Evolutionary conservation across 2,329 filamentous ascomycete genomes (phyloP), one percentile per base, ranked within the genome.

Genomic region (Fusarium kyushuense): DNA sequence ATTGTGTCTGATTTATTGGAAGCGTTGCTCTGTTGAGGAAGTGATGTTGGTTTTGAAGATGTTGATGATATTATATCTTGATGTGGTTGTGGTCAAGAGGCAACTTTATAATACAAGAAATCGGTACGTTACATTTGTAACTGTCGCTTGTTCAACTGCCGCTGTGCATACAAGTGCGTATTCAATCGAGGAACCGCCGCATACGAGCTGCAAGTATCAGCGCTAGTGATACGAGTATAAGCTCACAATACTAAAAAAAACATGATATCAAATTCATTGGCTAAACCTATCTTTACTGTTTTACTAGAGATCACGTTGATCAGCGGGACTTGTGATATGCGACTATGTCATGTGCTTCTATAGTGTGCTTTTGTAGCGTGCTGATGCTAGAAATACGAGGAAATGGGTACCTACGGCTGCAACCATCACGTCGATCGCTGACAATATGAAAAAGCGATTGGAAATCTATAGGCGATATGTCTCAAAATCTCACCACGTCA

Each of bases 181-280:
- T 33, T 33, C n/a, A 16, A 48, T 35, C 29, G 27, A 59, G 40
- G 14, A 48, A 13, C 1, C 9, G 4, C 41, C 6, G 10, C 12
- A 59, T 58, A 41, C 53, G 33, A 58, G 56, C 56, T 48, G 16
- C 29, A 42, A 19, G 17, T 29, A 49, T 57, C 54, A 57, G 54
- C 54, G 5, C 54, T 57, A 57, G 25, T 49, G 35, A 12, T 35
- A 33, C 12, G n/a, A 56, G 30, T 32, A 11, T 48, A 30, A 58
- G 33, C n/a, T 8, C 21, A 58, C 41, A 23, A 40, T 57, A 59
- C 27, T 35, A 5, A 35, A n/a, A 12, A 11, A 35, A n/a, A 12
- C 8, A 41, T 17, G 40, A 7, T 14, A 0, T 9, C 13, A 1
- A 35, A 27, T 13, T 5, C 4, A 16, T 10, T 4, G 5, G 3